Evolutionary conservation across 495 filamentous ascomycete genomes (phyloP).

Genomic region (Neurospora hispaniola): DNA sequence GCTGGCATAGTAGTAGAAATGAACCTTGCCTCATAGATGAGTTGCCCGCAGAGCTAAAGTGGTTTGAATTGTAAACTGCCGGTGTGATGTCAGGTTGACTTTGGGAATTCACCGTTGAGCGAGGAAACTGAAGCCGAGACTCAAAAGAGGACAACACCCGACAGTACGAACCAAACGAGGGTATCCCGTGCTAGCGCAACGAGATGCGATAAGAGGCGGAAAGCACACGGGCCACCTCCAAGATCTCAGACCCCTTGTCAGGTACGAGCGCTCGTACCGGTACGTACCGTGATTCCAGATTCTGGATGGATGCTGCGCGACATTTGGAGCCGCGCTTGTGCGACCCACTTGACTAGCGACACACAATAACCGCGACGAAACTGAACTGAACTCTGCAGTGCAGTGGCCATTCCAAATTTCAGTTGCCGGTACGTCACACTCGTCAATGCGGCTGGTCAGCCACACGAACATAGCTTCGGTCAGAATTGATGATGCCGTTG

Average conservation of each 20-base stretch:
- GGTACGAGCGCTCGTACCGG: not conserved
- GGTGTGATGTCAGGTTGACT: not conserved
- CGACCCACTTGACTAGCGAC: conserved; percentile 3
- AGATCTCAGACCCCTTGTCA: not conserved
- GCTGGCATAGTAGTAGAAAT: not conserved
- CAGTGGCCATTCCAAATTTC: not conserved
- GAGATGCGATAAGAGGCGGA: not conserved
- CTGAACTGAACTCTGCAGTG: not conserved
- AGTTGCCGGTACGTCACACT: not conserved
- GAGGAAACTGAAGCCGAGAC: not conserved
- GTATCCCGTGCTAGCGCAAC: not conserved
- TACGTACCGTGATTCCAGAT: not conserved
- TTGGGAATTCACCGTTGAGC: not conserved
- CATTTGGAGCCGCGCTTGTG: conserved; percentile 6
- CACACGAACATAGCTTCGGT: not conserved
- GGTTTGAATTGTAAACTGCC: not conserved
- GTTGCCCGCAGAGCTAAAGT: too few species aligned
- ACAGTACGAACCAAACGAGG: not conserved
- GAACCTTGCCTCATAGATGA: too few species aligned
- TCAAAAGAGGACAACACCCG: not conserved
- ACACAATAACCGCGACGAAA: conserved; percentile 10
- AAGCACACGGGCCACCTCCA: not conserved
- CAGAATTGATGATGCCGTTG: not conserved
- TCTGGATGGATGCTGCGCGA: conserved; percentile 5
- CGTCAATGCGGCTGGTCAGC: not conserved